Evolutionary conservation across 257 asterid species (phyloP), one percentile per base, ranked within the genome.

Genomic region (Linaria vulgaris): DNA sequence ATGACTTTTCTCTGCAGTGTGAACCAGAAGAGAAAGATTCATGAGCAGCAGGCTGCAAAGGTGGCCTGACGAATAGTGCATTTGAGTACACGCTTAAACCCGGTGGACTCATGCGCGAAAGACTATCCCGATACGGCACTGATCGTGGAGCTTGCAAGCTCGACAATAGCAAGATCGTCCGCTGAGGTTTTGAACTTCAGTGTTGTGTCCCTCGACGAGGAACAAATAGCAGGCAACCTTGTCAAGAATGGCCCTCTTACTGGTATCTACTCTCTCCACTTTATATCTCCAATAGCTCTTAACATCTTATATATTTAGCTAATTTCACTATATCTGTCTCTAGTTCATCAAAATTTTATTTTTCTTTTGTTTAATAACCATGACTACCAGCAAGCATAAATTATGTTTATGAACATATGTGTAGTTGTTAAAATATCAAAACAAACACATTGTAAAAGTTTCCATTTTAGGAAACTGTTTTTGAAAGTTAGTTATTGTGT

Each of bases 181-280:
- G 92, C 97, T 0, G 78, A 82, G 76, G 97, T 90, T 58, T 79
- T 95, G 20, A 90, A 90, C 84, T 89, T 89, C 72, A 87, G 97
- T 17, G 91, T 85, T 14, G 94, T 89, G 27, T 81, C 97, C 68
- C 83, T 82, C 23, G 90, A 90, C 21, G 97, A 90, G 70, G 90
- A 85, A 8, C 97, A 90, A 77, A 87, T 87, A 61, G 95, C 96
- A 53, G 97, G 96, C 24, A 90, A 90, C 71, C 90, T 90, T 51
- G 96, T 87, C 54, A 85, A 87, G 70, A 83, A 82, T 61, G 96
- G 96, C 41, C 97, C 97, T 48, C 96, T 90, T 66, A 95, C 97
- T 60, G 95, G 97, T 89, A 73, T 38, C 15, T 72, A 5, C 14
- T 56, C 67, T 64, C 56, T 55, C 69, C 62, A n/a, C n/a, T 12